These are phyloP conservation scores for Fusarium drepaniforme DNA, from an alignment of 2,329 filamentous ascomycete species.

Conservation along the genomic window DNA sequence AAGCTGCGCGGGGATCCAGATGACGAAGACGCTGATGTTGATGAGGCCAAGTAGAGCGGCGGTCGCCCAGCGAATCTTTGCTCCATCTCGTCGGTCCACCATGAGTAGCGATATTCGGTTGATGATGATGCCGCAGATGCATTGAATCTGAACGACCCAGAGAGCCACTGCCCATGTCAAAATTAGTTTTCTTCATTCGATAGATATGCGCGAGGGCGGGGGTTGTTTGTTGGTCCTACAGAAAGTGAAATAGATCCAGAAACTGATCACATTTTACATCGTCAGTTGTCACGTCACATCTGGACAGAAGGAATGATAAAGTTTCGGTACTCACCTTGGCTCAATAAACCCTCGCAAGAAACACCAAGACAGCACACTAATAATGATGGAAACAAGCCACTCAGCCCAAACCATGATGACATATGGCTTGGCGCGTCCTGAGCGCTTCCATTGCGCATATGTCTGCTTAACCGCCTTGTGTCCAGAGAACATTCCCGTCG, in stretches of 20 bases:
- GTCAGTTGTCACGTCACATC: not conserved
- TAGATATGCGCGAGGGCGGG: no score
- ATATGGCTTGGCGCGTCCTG: conserved; percentile 29
- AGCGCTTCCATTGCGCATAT: conserved; percentile 31
- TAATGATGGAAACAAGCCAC: conserved; percentile 33
- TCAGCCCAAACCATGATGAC: conserved; percentile 40
- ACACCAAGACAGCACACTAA: conserved; percentile 36
- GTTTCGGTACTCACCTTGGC: conserved; percentile 26
- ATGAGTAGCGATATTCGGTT: conserved; percentile 37
- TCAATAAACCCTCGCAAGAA: conserved; percentile 33
- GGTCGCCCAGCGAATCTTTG: conserved; percentile 25
- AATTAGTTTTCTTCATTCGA: conserved; percentile 5
- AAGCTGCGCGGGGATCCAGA: conserved; percentile 34
- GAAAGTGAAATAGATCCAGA: conserved; percentile 36
- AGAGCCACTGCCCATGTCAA: conserved; percentile 11
- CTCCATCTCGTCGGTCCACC: conserved; percentile 19
- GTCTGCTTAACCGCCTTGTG: conserved; percentile 38
- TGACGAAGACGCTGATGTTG: conserved; percentile 35
- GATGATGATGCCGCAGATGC: conserved; percentile 40
- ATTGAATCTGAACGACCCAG: conserved; percentile 40
- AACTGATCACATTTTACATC: conserved; percentile 6
- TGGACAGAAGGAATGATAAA: not conserved
- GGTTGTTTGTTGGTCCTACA: conserved; percentile 13
- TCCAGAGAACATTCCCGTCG: conserved; percentile 31
- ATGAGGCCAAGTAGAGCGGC: conserved; percentile 24